phyloP scores from a whole-genome alignment of 2,329 filamentous ascomycete genomes.

The Huntiella omanensis region DNA sequence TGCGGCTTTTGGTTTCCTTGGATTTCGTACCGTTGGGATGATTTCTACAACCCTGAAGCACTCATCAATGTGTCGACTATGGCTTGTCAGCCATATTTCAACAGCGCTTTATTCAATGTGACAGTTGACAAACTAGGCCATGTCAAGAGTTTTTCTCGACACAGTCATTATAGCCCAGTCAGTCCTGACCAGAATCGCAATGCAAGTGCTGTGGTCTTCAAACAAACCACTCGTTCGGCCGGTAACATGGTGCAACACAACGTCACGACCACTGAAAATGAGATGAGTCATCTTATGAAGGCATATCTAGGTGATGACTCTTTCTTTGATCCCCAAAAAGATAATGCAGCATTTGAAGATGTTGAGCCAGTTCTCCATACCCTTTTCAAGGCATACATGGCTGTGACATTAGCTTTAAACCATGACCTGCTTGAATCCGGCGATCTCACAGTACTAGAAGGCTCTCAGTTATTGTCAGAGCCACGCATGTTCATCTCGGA shows the following conservation, averaged over 20 bases:
- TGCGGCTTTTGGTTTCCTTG: neutral
- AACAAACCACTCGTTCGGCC: too few species aligned
- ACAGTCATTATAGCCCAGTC: neutral
- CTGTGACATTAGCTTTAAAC: conserved; percentile 1
- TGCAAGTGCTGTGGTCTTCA: neutral
- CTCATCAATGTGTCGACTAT: neutral
- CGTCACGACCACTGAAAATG: neutral
- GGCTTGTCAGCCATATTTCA: conserved; percentile 15
- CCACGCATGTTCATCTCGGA: conserved; percentile 29
- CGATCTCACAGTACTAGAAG: conserved; percentile 1
- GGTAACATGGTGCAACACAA: neutral
- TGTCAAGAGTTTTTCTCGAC: conserved; percentile 13
- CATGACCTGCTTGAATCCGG: conserved; percentile 19
- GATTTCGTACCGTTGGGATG: neutral
- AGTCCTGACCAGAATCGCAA: neutral
- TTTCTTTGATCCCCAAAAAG: neutral
- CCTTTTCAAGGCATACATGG: conserved; percentile 1
- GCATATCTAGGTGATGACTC: neutral
- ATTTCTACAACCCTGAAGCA: neutral
- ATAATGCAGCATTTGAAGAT: neutral
- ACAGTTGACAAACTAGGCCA: conserved; percentile 15
- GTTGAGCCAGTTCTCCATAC: neutral
- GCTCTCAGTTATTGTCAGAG: conserved; percentile 14
- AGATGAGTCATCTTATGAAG: conserved; percentile 4
- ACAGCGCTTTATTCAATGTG: conserved; percentile 20